Conservation (phyloP, 768 basidiomycete species). For the Podaxis carcinomalis region DNA sequence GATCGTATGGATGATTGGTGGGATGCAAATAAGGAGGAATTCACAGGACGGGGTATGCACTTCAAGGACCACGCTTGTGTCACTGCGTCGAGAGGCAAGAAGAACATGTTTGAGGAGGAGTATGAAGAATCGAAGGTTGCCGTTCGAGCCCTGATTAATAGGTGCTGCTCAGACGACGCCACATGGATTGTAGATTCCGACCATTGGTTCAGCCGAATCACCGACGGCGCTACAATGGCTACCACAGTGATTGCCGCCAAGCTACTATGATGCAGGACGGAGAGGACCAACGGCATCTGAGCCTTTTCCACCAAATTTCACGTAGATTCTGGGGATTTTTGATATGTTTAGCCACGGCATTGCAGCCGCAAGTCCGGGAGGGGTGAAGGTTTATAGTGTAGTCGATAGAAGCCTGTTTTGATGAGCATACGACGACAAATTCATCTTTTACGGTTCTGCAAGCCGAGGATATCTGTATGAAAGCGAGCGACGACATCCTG, state of each 20-base stretch:
- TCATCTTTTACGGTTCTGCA: no score
- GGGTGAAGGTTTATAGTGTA: no score
- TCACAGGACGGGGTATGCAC: neutral
- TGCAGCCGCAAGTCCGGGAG: no score
- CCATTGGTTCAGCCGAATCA: neutral
- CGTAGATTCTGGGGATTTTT: no score
- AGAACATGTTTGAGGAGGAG: conserved; percentile 16
- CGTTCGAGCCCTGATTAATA: conserved; percentile 7
- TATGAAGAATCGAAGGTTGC: conserved; percentile 12
- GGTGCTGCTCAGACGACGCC: neutral
- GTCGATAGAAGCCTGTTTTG: no score
- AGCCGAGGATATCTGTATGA: no score
- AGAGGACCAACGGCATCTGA: no score
- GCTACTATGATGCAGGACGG: no score
- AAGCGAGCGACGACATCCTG: no score
- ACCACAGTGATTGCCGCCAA: neutral
- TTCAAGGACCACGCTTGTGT: conserved; percentile 14
- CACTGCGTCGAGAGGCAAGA: conserved; percentile 26
- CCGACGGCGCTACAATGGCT: neutral
- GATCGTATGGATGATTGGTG: conserved; percentile 13
- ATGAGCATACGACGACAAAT: no score
- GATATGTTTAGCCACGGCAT: no score
- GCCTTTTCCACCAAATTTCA: no score
- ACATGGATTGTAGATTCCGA: conserved; percentile 4
- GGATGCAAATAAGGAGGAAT: conserved; percentile 8